Evolutionary conservation across 2,329 filamentous ascomycete genomes (phyloP), one percentile per base, ranked within the genome.

Genomic region (Ambrosiella beaveri): DNA sequence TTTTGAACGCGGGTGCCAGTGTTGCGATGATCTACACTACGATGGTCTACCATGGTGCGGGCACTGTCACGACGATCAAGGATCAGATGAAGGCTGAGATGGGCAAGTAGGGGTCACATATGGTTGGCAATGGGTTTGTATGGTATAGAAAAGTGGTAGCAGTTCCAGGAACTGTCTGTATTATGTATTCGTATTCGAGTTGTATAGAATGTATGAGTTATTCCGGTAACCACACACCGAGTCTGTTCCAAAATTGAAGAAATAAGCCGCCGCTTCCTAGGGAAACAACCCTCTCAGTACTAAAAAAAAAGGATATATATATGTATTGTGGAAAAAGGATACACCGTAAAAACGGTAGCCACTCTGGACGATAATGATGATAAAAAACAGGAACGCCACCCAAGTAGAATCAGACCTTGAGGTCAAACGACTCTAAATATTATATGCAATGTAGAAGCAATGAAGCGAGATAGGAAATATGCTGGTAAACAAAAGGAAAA

Each of bases 1-100:
- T 91, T 6, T 75, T 97, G 54, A 86, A 94, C 63, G 89, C 90
- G 0, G 93, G 93, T 7, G 93, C 93, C 0, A 91, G 85, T 64
- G 83, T 94, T 12, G 89, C 88, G 1, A 93, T 95, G 81, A 76
- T 95, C 56, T 97, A 97, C 69, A 98, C 93, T 0, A 85, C 73
- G 0, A 69, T 84, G 65, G 76, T 81, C 1, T 85, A 85, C 62
- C 79, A 79, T 11, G 82, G 82, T 11, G 73, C 78, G 1, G 82
- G 82, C 15, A 84, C 80, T 1, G 70, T 84, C 15, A 83, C 81
- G 50, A 73, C 79, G 64, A 81, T 85, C 62, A 85, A 85, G 70
- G 70, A 71, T 52, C 79, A 85, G 73, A 78, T 85, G 73, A 74
- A 71, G 64, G 68, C 73, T 59, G 65, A 67, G 62, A 63, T 73